Conservation (phyloP, 2,329 filamentous ascomycete species). For the Endothia cerciana region DNA sequence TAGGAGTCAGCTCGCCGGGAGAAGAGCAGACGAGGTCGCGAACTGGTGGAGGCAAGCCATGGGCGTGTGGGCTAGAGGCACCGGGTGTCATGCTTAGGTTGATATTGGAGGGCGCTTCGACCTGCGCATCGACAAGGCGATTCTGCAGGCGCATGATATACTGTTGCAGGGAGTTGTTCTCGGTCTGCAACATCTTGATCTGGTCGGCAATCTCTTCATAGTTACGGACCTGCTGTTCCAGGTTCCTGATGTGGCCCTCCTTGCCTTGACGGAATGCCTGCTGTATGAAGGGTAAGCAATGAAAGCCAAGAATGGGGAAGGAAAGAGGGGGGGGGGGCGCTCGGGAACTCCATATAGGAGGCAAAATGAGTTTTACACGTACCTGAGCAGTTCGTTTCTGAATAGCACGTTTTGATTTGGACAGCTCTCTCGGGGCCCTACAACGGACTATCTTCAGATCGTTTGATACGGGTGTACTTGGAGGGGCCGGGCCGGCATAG, state of each 20-base stretch:
- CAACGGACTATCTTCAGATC: conserved; percentile 54
- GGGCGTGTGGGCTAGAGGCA: conserved; percentile 6
- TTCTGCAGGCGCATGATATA: conserved; percentile 94
- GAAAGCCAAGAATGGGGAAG: conserved; percentile 27
- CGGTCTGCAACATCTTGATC: conserved; percentile 79
- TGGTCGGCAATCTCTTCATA: conserved; percentile 76
- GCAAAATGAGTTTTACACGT: too few relatives aligned
- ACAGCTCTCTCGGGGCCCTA: conserved; percentile 88
- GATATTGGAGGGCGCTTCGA: conserved; percentile 80
- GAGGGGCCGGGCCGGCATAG: conserved; percentile 38
- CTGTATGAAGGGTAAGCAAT: conserved; percentile 45
- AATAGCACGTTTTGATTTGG: conserved; percentile 92
- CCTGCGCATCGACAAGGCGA: conserved; percentile 79
- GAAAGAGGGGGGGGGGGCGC: conserved; percentile 40
- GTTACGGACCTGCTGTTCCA: conserved; percentile 91
- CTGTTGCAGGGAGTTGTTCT: conserved; percentile 89
- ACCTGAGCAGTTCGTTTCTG: conserved; percentile 98
- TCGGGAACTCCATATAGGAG: too few relatives aligned
- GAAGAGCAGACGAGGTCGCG: conserved; percentile 21
- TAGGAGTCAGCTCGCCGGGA: conserved; percentile 27
- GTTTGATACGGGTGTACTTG: conserved; percentile 32
- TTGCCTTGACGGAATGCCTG: conserved; percentile 96
- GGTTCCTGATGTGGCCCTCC: conserved; percentile 96
- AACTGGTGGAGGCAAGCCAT: conserved; percentile 19
- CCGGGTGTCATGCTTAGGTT: conserved; percentile 55